Base-by-base conservation (phyloP, 345 rosid genomes). In the Psidium friedrichsthalianum region DNA sequence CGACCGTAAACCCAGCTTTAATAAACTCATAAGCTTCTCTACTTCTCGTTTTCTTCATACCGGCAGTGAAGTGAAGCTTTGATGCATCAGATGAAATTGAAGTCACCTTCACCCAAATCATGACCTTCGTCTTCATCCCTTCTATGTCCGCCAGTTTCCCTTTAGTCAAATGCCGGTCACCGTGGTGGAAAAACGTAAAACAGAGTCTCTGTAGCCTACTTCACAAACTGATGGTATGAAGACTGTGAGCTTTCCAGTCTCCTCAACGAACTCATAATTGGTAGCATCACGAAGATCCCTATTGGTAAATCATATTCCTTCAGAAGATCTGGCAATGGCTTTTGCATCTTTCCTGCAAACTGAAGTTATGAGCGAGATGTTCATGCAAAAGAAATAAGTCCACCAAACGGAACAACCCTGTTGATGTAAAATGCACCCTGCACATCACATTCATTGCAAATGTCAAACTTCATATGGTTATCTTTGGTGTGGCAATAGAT, bases 261-360 rank as follows among this genome's bases (percentile, higher is more conserved):
- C 98, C 90, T 94, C 98, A 69, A 94, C 91, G 88, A 97, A 97
- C 92, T 97, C 99, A 2, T 97, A 97, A 90, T 96, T 96, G 78
- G 98, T 97, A 40, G 99, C 97, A 85, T 97, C 98, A 47, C 93
- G 92, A 98, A 98, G 87, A 98, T 94, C 87, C 99, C 99, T 24
- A 93, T 85, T 1, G 98, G 94, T 86, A 98, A 86, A 82, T 93
- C 95, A 87, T 94, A 90, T 85, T 96, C 97, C 92, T 94, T 94
- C 5, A 98, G 93, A 86, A 98, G 91, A 57, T 98, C 99, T 1
- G 95, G 94, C 61, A 98, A 86, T 44, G 99, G 95, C 90, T 90
- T 96, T 90, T 98, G 99, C 98, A 98, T 95, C 90, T 94, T 98
- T 86, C 99, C 99, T 97, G 83, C 78, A 87, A 74, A 85, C 29